A percentile compares a stretch with the other conserved stretches of the same genome.
Evolutionary conservation across 2,329 filamentous ascomycete genomes (phyloP).

Genomic region (Clonostachys rhizophaga): DNA sequence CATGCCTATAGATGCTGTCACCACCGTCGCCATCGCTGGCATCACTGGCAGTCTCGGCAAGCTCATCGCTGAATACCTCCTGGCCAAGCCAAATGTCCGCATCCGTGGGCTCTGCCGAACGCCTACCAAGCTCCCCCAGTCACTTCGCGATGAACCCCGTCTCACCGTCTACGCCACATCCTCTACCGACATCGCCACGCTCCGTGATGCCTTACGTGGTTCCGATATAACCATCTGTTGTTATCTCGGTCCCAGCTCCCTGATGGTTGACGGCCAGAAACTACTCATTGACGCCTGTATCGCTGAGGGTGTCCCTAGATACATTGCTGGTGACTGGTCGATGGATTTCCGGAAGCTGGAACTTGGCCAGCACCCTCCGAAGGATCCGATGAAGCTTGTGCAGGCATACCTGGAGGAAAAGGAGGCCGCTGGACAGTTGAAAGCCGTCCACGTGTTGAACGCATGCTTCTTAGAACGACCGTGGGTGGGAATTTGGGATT

Average conservation of each 20-base stretch:
- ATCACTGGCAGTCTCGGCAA: constrained; percentile 24
- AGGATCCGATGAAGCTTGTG: constrained; percentile 32
- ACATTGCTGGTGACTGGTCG: constrained; percentile 31
- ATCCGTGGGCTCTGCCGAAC: constrained; percentile 20
- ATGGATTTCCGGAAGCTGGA: constrained; percentile 32
- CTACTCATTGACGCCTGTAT: constrained; percentile 31
- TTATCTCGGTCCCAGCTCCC: constrained; percentile 26
- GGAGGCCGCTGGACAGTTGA: constrained; percentile 12
- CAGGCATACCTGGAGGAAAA: constrained; percentile 29
- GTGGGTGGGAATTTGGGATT: constrained; percentile 13
- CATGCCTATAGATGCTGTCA: neutral
- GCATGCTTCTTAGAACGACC: constrained; percentile 27
- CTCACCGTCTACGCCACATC: neutral
- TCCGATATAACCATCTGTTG: constrained; percentile 30
- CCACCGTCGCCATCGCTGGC: constrained; percentile 21
- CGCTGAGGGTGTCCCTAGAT: constrained; percentile 22
- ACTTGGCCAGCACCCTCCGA: constrained; percentile 24
- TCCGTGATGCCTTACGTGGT: constrained; percentile 17
- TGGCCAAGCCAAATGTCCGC: constrained; percentile 13
- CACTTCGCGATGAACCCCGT: neutral
- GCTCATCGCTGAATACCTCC: constrained; percentile 16
- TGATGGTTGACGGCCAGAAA: constrained; percentile 36
- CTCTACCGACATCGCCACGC: constrained; percentile 6
- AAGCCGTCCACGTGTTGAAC: constrained; percentile 32
- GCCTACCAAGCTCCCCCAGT: constrained; percentile 4